Conservation (phyloP, 352 stramenopile species). For the Pythium oligandrum region DNA sequence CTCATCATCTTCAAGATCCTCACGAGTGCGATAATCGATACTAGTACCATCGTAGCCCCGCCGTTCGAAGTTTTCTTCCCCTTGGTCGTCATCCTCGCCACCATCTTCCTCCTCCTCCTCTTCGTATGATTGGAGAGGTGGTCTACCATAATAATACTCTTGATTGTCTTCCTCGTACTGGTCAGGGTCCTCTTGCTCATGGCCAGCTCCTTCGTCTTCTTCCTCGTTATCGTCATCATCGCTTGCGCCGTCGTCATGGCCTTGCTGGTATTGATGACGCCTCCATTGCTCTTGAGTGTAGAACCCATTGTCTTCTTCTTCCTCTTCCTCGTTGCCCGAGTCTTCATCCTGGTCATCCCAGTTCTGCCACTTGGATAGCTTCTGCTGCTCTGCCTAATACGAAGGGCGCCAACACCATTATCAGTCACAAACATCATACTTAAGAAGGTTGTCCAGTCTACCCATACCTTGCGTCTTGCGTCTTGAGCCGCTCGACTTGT, state of each 20-base stretch:
- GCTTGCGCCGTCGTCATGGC: constrained; percentile 1
- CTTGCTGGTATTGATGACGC: constrained; percentile 14
- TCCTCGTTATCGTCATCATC: constrained; percentile 17
- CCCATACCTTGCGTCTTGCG: constrained; percentile 28
- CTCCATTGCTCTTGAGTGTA: constrained; percentile 29
- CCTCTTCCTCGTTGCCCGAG: constrained; percentile 16
- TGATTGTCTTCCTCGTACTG: constrained; percentile 1
- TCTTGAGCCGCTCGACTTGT: constrained; percentile 27
- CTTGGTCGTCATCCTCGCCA: constrained; percentile 11
- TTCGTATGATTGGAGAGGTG: constrained; percentile 1
- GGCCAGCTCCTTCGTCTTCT: not conserved
- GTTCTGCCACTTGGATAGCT: constrained; percentile 5
- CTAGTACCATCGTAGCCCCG: too few species aligned
- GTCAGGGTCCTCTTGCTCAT: constrained; percentile 3
- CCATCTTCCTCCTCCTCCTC: constrained; percentile 1
- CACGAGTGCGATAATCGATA: too few species aligned
- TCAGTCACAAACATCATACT: too few species aligned
- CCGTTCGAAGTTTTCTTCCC: not conserved
- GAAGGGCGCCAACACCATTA: not conserved
- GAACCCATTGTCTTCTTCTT: constrained; percentile 20
- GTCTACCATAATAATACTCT: constrained; percentile 3
- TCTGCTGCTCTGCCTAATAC: constrained; percentile 13
- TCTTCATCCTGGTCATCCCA: constrained; percentile 8
- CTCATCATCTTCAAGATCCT: too few species aligned
- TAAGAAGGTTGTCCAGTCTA: too few species aligned